A percentile compares a stretch with the other conserved stretches of the same genome.
Evolutionary conservation across 139 green algal species (phyloP).

Genomic region (Chlorella vulgaris): DNA sequence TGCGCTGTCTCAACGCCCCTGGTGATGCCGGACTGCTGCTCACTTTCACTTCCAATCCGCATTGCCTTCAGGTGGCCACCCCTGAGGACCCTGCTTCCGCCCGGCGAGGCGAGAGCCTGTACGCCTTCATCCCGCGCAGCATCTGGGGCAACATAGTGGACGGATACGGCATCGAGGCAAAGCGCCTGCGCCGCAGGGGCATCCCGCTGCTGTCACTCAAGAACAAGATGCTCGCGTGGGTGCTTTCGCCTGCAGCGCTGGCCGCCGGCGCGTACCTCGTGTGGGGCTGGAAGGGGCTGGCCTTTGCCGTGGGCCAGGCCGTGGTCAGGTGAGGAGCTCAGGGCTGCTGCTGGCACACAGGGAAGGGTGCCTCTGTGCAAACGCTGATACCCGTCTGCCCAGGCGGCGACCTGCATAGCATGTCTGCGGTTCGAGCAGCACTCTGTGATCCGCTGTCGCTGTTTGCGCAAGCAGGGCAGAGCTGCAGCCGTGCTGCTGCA

Average conservation of each 20-base stretch:
- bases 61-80: conserved; percentile 55
- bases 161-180: conserved; percentile 32
- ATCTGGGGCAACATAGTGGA: conserved; percentile 50
- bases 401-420: too few relatives aligned
- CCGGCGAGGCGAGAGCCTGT: conserved; percentile 56
- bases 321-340: neutral
- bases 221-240: conserved; percentile 45
- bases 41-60: too few relatives aligned
- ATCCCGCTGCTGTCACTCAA: neutral
- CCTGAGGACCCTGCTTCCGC: conserved; percentile 56
- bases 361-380: too few relatives aligned
- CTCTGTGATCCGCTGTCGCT: too few relatives aligned
- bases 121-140: conserved; percentile 54
- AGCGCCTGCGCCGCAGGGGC: conserved; percentile 3
- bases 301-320: conserved; percentile 43
- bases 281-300: conserved; percentile 34
- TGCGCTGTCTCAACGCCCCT: too few relatives aligned
- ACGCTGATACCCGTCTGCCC: too few relatives aligned
- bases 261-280: neutral
- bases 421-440: too few relatives aligned
- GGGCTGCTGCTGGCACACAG: too few relatives aligned
- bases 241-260: conserved; percentile 26
- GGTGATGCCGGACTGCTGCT: too few relatives aligned
- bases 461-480: too few relatives aligned
- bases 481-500: neutral